These are phyloP conservation scores for Saraca asoca DNA, from an alignment of 331 rosid species.

Conservation along the genomic window DNA sequence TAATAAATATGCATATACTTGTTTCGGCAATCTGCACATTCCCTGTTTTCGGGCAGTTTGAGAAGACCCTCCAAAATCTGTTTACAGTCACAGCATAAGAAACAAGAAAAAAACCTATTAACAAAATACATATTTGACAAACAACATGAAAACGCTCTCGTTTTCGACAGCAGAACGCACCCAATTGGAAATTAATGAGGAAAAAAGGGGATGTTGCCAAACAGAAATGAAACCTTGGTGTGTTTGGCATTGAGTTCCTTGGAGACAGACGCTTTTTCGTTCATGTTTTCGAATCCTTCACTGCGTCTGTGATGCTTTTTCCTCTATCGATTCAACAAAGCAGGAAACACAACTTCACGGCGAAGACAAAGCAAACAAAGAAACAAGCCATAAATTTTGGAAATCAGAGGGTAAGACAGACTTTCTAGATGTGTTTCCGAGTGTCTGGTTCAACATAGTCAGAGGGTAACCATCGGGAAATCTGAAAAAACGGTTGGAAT, in stretches of 20 bases:
- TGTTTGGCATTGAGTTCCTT: slow-evolving; percentile 86
- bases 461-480: slow-evolving; percentile 23
- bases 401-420: neutral
- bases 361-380: slow-evolving; percentile 28
- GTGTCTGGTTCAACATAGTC: slow-evolving; percentile 29
- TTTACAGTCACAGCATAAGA: slow-evolving; percentile 18
- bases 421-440: neutral
- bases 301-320: slow-evolving; percentile 6
- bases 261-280: slow-evolving; percentile 71
- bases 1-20: slow-evolving; percentile 55
- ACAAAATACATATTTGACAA: neutral
- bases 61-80: slow-evolving; percentile 85
- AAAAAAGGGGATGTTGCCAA: neutral
- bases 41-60: slow-evolving; percentile 73
- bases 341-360: neutral
- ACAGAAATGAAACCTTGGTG: slow-evolving; percentile 48
- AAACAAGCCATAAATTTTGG: neutral
- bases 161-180: neutral
- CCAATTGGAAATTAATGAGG: neutral
- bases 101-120: neutral
- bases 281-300: slow-evolving; percentile 57
- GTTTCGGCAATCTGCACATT: slow-evolving; percentile 86
- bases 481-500: slow-evolving; percentile 25
- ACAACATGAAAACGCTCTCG: too few species aligned
- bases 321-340: neutral